Evolutionary conservation across 1,284 basidiomycete genomes (phyloP).

Genomic region (Earliella scabrosa): DNA sequence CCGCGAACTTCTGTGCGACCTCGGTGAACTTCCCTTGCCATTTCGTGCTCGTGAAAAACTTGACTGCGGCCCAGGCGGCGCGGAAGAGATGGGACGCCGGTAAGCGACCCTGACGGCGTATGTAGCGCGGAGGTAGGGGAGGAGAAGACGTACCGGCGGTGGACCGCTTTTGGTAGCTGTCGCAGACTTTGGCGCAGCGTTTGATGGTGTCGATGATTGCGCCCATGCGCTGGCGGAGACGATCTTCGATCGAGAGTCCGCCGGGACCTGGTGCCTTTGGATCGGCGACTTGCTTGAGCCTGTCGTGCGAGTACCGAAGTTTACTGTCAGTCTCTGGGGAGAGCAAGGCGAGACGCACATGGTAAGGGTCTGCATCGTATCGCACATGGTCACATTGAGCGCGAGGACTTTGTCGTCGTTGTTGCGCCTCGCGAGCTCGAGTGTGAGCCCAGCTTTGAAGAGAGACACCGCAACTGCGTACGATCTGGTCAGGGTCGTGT

Average conservation of each 20-base stretch:
- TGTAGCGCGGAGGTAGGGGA: neutral
- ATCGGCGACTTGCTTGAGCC: too few species aligned
- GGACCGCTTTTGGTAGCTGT: conserved; percentile 33
- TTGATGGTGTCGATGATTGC: conserved; percentile 32
- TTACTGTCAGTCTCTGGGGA: too few species aligned
- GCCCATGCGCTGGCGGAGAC: conserved; percentile 20
- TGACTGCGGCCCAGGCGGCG: neutral
- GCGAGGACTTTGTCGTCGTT: neutral
- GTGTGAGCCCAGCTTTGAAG: neutral
- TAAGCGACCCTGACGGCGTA: too few species aligned
- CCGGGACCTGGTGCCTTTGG: conserved; percentile 9
- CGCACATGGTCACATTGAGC: neutral
- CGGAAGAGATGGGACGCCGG: neutral
- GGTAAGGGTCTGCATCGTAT: neutral
- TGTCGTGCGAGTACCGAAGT: too few species aligned
- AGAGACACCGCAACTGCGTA: neutral
- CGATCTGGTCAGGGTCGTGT: neutral
- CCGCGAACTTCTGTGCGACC: conserved; percentile 6
- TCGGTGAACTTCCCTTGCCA: conserved; percentile 14
- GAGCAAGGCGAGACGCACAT: neutral
- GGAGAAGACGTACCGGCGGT: conserved; percentile 25
- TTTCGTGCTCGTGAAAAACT: conserved; percentile 12
- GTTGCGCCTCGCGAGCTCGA: neutral
- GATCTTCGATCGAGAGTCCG: conserved; percentile 24
- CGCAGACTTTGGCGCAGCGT: conserved; percentile 32